phyloP scores from a whole-genome alignment of 192 early-diverging fungal genomes.

The Backusella psychrophila region DNA sequence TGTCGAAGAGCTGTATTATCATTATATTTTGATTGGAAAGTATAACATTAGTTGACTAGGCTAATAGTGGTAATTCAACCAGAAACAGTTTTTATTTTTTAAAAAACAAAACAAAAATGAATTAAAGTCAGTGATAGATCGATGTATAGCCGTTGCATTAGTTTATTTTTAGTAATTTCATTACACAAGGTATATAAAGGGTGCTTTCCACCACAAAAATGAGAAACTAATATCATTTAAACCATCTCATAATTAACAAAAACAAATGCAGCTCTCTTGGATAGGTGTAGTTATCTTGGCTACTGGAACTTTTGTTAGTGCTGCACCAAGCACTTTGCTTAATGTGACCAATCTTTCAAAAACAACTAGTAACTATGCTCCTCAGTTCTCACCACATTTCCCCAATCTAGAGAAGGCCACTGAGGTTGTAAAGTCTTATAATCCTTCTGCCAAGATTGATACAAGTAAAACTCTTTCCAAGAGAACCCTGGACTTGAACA shows the following conservation, averaged over 20 bases:
- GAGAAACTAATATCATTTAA: no score
- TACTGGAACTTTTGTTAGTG: not conserved
- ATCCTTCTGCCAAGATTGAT: slow-evolving; percentile 9
- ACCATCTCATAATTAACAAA: not conserved
- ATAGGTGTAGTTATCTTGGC: slow-evolving; percentile 5
- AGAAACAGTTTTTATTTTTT: no score
- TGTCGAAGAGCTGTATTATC: no score
- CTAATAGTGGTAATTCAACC: no score
- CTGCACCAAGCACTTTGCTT: not conserved
- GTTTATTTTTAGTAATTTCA: no score
- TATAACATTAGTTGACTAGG: no score
- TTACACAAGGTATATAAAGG: no score
- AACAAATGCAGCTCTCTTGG: slow-evolving; percentile 10
- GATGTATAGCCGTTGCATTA: no score
- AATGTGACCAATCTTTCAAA: not conserved
- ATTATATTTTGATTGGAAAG: no score
- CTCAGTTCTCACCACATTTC: slow-evolving; percentile 11
- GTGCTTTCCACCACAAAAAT: no score
- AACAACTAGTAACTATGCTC: not conserved
- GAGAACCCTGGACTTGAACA: not conserved
- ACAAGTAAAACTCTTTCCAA: slow-evolving; percentile 7
- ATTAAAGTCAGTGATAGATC: no score
- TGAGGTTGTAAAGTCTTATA: slow-evolving; percentile 4
- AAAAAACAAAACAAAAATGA: no score
- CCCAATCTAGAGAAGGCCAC: slow-evolving; percentile 13